phyloP scores from a whole-genome alignment of 108 stramenopile genomes.

The Nannochloropsis oceanica region DNA sequence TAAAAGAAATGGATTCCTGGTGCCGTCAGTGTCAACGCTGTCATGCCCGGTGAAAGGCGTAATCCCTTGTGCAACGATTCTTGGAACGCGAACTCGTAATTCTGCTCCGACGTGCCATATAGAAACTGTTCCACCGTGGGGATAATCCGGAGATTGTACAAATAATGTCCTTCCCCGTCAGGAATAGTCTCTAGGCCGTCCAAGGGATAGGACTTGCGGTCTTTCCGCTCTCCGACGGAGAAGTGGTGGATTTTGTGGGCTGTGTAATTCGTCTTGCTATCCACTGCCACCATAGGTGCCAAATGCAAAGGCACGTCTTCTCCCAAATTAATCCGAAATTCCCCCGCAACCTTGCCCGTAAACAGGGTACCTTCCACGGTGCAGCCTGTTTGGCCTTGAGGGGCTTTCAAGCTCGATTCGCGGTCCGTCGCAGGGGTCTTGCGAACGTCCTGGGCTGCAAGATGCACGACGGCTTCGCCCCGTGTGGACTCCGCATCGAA shows the following conservation, averaged over 20 bases:
- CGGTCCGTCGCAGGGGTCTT: background rate
- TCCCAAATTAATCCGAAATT: background rate
- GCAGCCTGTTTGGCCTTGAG: background rate
- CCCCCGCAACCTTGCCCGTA: background rate
- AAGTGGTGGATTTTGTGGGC: background rate
- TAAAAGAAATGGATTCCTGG: conserved; percentile 7
- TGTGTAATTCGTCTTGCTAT: background rate
- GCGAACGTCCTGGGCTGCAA: background rate
- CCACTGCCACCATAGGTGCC: background rate
- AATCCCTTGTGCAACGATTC: background rate
- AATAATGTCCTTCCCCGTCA: background rate
- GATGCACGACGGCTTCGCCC: background rate
- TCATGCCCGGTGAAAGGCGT: background rate
- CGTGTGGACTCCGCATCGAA: background rate
- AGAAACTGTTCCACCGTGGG: background rate
- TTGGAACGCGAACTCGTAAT: background rate
- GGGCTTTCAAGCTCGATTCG: background rate
- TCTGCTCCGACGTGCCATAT: background rate
- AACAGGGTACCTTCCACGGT: background rate
- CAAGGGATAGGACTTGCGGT: background rate
- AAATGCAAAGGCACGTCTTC: background rate
- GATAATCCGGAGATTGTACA: background rate
- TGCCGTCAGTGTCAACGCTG: background rate
- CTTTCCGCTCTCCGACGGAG: background rate
- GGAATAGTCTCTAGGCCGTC: background rate